phyloP scores from a whole-genome alignment of 2,329 filamentous ascomycete species.

The Colletotrichum costaricense region DNA sequence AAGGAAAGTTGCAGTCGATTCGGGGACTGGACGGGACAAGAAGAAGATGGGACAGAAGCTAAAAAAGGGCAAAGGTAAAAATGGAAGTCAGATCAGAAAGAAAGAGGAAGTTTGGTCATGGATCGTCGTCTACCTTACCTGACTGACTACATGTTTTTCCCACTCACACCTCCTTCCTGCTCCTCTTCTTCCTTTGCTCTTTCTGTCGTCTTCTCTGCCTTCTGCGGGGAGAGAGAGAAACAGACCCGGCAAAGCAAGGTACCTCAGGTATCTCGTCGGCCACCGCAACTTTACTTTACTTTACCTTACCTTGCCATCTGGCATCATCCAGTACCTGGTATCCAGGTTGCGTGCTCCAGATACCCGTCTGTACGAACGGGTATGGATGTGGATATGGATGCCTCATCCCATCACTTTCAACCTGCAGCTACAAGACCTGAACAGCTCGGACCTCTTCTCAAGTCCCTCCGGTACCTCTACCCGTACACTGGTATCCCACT shows the following conservation, averaged over 20 bases:
- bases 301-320: no score
- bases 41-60: slow-evolving; percentile 22
- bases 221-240: neutral
- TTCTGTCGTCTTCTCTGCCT: neutral
- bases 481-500: neutral
- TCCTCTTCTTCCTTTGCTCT: neutral
- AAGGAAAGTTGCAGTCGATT: slow-evolving; percentile 17
- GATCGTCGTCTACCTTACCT: neutral
- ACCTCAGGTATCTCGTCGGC: slow-evolving; percentile 12
- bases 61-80: neutral
- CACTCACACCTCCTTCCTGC: neutral
- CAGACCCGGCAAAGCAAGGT: neutral
- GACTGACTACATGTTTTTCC: neutral
- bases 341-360: neutral
- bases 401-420: neutral
- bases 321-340: no score
- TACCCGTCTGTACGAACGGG: neutral
- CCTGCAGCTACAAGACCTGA: neutral
- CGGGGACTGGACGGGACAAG: slow-evolving; percentile 12
- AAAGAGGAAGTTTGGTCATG: neutral
- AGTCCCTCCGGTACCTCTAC: neutral
- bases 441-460: neutral
- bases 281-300: neutral
- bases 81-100: neutral
- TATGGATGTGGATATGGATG: neutral